A percentile compares a stretch with the other conserved stretches of the same genome.
Evolutionary conservation across 2,329 filamentous ascomycete genomes (phyloP).

Genomic region (Aspergillus sp.): DNA sequence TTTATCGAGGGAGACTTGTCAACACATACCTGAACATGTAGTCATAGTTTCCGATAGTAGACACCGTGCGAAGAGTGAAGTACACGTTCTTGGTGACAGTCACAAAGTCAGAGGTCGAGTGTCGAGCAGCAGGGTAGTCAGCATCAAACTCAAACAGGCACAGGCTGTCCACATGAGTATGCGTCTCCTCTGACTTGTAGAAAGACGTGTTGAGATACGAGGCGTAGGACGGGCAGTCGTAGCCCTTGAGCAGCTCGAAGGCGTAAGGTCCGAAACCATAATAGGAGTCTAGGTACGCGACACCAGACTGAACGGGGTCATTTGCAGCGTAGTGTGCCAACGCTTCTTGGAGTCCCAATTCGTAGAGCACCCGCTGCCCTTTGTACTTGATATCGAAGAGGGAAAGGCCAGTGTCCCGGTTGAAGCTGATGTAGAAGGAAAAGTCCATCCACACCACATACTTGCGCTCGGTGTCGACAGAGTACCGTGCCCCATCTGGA

Average conservation of each 20-base stretch:
- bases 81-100: conserved; percentile 21
- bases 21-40: conserved; percentile 13
- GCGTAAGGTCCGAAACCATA: conserved; percentile 19
- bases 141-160: conserved; percentile 22
- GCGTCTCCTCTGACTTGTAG: conserved; percentile 28
- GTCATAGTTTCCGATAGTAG: conserved; percentile 23
- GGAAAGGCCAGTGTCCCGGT: conserved; percentile 18
- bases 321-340: conserved; percentile 21
- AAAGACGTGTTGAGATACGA: conserved; percentile 32
- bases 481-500: conserved; percentile 18
- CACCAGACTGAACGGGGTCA: conserved; percentile 19
- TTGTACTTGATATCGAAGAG: conserved; percentile 21
- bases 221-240: conserved; percentile 34
- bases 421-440: conserved; percentile 21
- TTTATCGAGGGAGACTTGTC: background rate
- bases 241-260: conserved; percentile 30
- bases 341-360: conserved; percentile 18
- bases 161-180: conserved; percentile 20
- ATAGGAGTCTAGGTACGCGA: conserved; percentile 20
- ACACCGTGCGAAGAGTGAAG: conserved; percentile 20
- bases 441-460: conserved; percentile 23
- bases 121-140: conserved; percentile 15
- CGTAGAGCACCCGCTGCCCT: conserved; percentile 18
- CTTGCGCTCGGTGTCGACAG: conserved; percentile 17
- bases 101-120: conserved; percentile 15